Base-by-base conservation (phyloP, 2,329 filamentous ascomycete genomes). In the Colletotrichum sp. region DNA sequence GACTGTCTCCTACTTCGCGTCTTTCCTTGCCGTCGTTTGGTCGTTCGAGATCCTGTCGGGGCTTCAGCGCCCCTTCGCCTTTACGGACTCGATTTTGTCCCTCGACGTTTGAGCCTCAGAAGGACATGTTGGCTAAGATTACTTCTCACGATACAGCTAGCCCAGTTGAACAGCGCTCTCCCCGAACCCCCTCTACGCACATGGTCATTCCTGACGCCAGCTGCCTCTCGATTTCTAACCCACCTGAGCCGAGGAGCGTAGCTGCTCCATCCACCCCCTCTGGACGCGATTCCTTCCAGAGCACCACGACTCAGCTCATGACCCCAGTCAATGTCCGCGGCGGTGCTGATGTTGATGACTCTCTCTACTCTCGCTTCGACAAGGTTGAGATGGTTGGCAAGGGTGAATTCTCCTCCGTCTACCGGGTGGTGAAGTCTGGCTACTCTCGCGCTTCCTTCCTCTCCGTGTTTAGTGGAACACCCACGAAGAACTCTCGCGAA, bases 381-480 rank as follows among this genome's bases (percentile, higher is more conserved):
- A 94, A 93, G 76, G 94, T 98, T 15, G 94, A 95, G 80, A 89
- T 93, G 75, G 90, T 96, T 78, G 96, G 96, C 64, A 93, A 93
- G 76, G 97, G 97, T 74, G 96, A 98, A 83, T 99, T 99, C 82
- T 99, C 97, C 0, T 92, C 94, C 72, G 97, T 99, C 1, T 99
- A 95, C 84, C 92, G 94, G 44, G 96, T 98, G 6, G 92, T 92
- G 16, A 83, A 85, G 63, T 80, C 80, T 12, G 78, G 79, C 10
- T 81, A 82, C n/a, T 76, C 82, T 32, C 78, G 79, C 12, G 70
- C 57, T 7, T 79, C 79, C 2, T 78, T 81, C 69, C 79, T 79
- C 52, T 71, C 75, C 12, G 81, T 84, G 66, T 84, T 88, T 71
- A 87, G 87, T 62, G 84, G 85, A 76, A 90, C 89, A 2, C 87